A percentile compares a stretch with the other conserved stretches of the same genome.
Conservation (phyloP, 2,329 filamentous ascomycete genomes). For the Colletotrichum filicis region DNA sequence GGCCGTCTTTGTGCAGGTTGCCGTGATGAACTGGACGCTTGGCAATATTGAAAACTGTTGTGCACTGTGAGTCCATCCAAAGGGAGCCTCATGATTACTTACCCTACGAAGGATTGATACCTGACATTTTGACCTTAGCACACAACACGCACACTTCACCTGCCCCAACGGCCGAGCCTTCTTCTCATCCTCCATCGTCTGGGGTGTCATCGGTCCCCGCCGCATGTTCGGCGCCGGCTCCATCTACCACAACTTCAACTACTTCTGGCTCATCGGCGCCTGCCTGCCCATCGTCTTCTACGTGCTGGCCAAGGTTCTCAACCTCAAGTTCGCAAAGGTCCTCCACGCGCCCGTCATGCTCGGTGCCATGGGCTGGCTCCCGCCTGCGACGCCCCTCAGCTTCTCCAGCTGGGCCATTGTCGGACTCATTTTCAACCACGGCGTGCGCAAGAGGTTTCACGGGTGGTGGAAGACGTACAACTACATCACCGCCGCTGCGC, state of each 20-base stretch:
- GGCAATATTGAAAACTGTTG: slow-evolving; percentile 60
- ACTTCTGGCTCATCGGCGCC: slow-evolving; percentile 53
- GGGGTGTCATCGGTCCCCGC: slow-evolving; percentile 67
- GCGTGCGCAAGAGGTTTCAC: slow-evolving; percentile 61
- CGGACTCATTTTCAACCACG: slow-evolving; percentile 68
- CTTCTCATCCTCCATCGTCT: slow-evolving; percentile 66
- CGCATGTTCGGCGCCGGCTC: slow-evolving; percentile 63
- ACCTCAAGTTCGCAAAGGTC: slow-evolving; percentile 54
- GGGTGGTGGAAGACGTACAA: slow-evolving; percentile 68
- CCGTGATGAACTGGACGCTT: slow-evolving; percentile 46
- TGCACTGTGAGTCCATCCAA: slow-evolving; percentile 1
- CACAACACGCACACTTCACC: slow-evolving; percentile 51
- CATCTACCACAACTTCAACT: slow-evolving; percentile 36
- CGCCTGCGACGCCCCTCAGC: slow-evolving; percentile 69
- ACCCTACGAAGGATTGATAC: not conserved
- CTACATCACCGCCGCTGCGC: slow-evolving; percentile 51
- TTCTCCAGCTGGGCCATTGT: slow-evolving; percentile 69
- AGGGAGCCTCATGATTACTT: not conserved
- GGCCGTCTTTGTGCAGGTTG: slow-evolving; percentile 55
- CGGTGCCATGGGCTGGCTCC: slow-evolving; percentile 63
- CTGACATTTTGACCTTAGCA: slow-evolving; percentile 41
- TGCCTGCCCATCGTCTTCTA: slow-evolving; percentile 60
- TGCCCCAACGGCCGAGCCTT: slow-evolving; percentile 53
- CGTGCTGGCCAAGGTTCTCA: slow-evolving; percentile 44
- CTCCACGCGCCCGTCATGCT: slow-evolving; percentile 69